Base-by-base conservation (phyloP, 371 early-diverging fungal genomes). In the Lichtheimia ramosa region DNA sequence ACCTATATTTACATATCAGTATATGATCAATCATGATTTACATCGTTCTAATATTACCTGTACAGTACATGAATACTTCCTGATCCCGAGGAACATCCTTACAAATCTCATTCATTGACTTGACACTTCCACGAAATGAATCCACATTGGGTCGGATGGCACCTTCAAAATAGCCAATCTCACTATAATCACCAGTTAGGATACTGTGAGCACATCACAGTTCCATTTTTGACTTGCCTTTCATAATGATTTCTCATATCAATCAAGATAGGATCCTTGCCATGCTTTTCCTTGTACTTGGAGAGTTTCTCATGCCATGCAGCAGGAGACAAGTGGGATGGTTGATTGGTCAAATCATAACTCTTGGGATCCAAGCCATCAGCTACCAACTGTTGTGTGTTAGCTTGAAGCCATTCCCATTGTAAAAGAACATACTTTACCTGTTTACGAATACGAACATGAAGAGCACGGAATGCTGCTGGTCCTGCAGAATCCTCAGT, bases 171-270 rank as follows among this genome's bases (percentile, higher is more conserved):
- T 82, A 82, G 5, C 93, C 93, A 40, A 92, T 83, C 1, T 83
- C 70, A 56, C 85, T 88, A 63, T n/a, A 20, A 41, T 7, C 28
- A 3, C 28, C 1, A 3, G 34, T 34, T 34, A 34, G 2, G 6
- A 5, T 34, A 6, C 5, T 34, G 34, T 4, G 34, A 34, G 6
- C 10, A 4, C 34, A 8, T 8, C 6, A 10, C 34, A 0, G 10
- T 34, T 2, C 6, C 34, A 28, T 46, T 46, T 21, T 16, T 18
- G 16, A 15, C 57, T 48, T 84, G 83, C 74, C 79, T 80, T 68
- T 93, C 93, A 62, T 92, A 93, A 24, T 83, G 85, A 58, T 93
- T 93, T 49, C 93, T 80, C 92, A 93, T 90, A 63, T 93, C 93
- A 25, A 93, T 85, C 49, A 92, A 61, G 16, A 89, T 58, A 8